Base-by-base conservation (phyloP, 805 yeast genomes). In the Pichia occidentalis region DNA sequence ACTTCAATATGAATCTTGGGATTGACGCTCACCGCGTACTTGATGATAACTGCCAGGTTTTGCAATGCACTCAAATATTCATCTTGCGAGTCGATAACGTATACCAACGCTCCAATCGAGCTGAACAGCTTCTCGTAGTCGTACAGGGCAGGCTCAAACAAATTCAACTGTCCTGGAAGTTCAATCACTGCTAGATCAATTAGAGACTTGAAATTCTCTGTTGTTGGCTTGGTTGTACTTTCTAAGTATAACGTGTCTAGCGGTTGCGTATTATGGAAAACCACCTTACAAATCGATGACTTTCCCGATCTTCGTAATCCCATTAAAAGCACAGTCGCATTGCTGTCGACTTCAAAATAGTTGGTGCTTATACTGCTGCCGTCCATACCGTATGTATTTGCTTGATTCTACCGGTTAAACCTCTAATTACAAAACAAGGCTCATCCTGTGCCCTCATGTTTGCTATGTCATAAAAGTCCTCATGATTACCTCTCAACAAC, bases 191-290 rank as follows among this genome's bases (percentile, higher is more conserved):
- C 80, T 31, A 90, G 64, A 56, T 88, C 92, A 28, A 88, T 85
- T 36, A 90, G 67, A 8, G 96, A 85, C 34, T 79, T 73, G 55
- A 87, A 84, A 52, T 75, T 83, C 51, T 87, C 95, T 11, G 82
- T 72, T 3, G 94, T 83, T 4, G 96, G 96, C 52, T 80, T 83
- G 3, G 94, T 74, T 0, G 98, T 90, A 36, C 88, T 77, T 50
- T 90, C 97, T 38, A 92, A 63, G 53, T 90, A 90, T 32, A 90
- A 60, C 0, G 97, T 88, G 53, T 90, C 97, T 44, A 87, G 66
- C 1, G 98, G 97, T 54, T 85, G 95, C 95, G 92, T 86, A 55
- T 85, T 84, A 59, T 90, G 95, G 61, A 92, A 92, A 2, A 92
- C 94, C 11, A 92, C 97, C 55, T 90, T 87, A 53, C 96, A 80